Percentiles rank a stretch among this genome's conserved stretches.
phyloP scores from a whole-genome alignment of 768 basidiomycete species.

The Vararia minispora region DNA sequence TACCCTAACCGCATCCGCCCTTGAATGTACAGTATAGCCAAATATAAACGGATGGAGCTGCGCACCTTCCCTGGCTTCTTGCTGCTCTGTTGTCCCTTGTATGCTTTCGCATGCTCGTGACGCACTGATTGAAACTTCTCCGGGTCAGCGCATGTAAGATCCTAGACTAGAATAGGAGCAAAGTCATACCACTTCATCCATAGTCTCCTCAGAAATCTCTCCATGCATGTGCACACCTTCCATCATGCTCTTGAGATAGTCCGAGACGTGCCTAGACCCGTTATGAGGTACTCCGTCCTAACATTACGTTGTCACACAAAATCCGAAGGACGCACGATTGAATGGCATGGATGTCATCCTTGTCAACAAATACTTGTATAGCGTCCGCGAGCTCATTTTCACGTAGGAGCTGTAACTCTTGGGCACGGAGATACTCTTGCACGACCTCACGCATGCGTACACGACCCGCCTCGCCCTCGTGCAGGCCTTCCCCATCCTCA shows the following conservation, averaged over 20 bases:
- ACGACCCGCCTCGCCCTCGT: conserved; percentile 39
- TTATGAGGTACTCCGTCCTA: not conserved
- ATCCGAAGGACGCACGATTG: conserved; percentile 45
- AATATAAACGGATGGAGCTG: not conserved
- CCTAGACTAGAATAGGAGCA: not conserved
- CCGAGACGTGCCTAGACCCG: conserved; percentile 48
- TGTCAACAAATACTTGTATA: conserved; percentile 92
- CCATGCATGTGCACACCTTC: conserved; percentile 56
- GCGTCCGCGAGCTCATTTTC: conserved; percentile 91
- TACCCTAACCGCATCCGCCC: conserved; percentile 21
- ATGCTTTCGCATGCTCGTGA: conserved; percentile 55
- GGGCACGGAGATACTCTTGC: conserved; percentile 82
- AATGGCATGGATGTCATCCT: conserved; percentile 93
- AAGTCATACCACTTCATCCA: conserved; percentile 57
- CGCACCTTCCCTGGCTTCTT: conserved; percentile 19
- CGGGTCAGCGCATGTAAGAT: not conserved
- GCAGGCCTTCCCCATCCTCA: conserved; percentile 8
- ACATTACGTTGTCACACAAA: not conserved
- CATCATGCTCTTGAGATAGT: conserved; percentile 48
- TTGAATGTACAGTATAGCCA: too few species aligned
- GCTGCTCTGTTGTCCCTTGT: conserved; percentile 37
- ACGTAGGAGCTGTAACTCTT: conserved; percentile 85
- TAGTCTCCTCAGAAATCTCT: conserved; percentile 58
- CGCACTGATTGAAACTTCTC: conserved; percentile 63
- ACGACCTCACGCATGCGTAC: conserved; percentile 86